Evolutionary conservation across 73 alveolate genomes (phyloP).

Genomic region (Tetrahymena borealis): DNA sequence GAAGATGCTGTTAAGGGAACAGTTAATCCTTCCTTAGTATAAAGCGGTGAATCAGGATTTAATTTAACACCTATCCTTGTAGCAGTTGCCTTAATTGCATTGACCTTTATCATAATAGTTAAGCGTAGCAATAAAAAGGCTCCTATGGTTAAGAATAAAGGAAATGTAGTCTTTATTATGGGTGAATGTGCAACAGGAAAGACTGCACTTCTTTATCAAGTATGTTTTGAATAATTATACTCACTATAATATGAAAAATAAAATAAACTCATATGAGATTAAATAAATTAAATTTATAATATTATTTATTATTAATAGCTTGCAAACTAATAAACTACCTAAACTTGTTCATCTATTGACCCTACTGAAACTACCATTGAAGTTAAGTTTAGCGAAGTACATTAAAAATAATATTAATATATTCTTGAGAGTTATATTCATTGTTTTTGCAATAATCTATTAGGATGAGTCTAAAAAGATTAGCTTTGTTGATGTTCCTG

Average conservation of each 20-base stretch:
- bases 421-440: too few species aligned
- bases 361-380: neutral
- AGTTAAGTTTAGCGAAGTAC: neutral
- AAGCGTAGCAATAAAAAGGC: neutral
- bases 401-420: neutral
- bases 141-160: neutral
- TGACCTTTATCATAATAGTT: neutral
- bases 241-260: too few species aligned
- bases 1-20: neutral
- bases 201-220: neutral
- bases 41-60: neutral
- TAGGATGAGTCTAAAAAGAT: neutral
- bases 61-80: neutral
- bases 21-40: too few species aligned
- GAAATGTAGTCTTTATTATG: neutral
- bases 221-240: too few species aligned
- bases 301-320: neutral
- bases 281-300: too few species aligned
- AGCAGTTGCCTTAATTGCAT: neutral
- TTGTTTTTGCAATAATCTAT: neutral
- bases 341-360: neutral
- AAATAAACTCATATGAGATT: too few species aligned
- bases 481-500: neutral
- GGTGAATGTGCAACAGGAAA: neutral
- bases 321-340: neutral